A percentile compares a stretch with the other conserved stretches of the same genome.
phyloP scores from a whole-genome alignment of 805 yeast species.

The Wickerhamomyces canadensis region DNA sequence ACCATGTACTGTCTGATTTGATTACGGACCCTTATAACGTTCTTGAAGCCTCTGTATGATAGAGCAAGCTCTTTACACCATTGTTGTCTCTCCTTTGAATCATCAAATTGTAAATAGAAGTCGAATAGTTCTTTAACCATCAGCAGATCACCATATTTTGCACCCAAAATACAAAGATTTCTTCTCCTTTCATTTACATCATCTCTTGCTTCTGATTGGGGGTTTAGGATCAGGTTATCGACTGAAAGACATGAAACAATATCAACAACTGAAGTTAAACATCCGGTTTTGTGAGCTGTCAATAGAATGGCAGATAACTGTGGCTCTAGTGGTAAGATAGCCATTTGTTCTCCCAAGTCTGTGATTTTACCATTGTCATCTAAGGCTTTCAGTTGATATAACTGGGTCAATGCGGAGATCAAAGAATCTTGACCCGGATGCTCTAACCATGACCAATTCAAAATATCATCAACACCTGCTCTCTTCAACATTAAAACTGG shows the following conservation, averaged over 20 bases:
- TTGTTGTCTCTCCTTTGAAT: constrained; percentile 50
- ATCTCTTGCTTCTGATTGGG: constrained; percentile 75
- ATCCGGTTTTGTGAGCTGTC: constrained; percentile 48
- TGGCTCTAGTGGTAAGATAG: constrained; percentile 87
- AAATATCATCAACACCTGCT: constrained; percentile 75
- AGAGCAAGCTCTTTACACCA: constrained; percentile 84
- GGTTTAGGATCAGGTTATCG: constrained; percentile 78
- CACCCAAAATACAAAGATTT: constrained; percentile 65
- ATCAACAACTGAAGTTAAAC: constrained; percentile 68
- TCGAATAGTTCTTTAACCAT: constrained; percentile 76
- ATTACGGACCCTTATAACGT: constrained; percentile 66
- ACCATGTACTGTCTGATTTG: constrained; percentile 72
- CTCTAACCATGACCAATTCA: constrained; percentile 91
- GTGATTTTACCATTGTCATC: constrained; percentile 76
- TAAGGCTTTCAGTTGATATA: constrained; percentile 75
- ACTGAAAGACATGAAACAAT: constrained; percentile 91
- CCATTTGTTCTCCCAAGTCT: constrained; percentile 76
- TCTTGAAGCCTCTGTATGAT: constrained; percentile 73
- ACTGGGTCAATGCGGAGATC: constrained; percentile 67
- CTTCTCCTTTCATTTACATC: constrained; percentile 74
- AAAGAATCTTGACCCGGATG: constrained; percentile 80
- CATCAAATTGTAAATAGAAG: constrained; percentile 40
- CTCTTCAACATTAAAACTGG: constrained; percentile 82
- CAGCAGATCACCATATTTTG: constrained; percentile 73
- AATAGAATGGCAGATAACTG: constrained; percentile 82